A percentile compares a stretch with the other conserved stretches of the same genome.
These are phyloP conservation scores for Allium sativum DNA, from an alignment of 106 monocot genomes.

Conservation along the genomic window DNA sequence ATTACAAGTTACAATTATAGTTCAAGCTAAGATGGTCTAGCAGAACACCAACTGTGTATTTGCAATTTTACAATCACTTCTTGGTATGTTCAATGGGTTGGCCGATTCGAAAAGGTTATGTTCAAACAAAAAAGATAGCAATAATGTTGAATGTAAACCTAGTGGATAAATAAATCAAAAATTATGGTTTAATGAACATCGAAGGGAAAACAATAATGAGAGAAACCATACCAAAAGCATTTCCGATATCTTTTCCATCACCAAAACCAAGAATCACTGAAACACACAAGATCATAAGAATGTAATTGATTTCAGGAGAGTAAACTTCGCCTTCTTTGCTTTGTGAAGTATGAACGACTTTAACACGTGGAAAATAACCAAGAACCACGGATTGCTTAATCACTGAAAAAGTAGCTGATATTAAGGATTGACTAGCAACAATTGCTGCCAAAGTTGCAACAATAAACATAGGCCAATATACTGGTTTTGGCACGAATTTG, in stretches of 20 bases:
- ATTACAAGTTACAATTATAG: no score
- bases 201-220: no score
- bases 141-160: no score
- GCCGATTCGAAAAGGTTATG: no score
- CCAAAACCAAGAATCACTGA: conserved; percentile 50
- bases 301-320: conserved; percentile 70
- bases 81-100: no score
- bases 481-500: conserved; percentile 43
- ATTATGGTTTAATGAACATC: no score
- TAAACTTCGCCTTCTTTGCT: conserved; percentile 74
- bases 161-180: no score
- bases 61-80: no score
- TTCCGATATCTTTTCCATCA: conserved; percentile 65
- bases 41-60: no score
- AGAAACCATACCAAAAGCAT: conserved; percentile 58
- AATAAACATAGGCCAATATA: conserved; percentile 80
- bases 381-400: conserved; percentile 63
- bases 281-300: conserved; percentile 71
- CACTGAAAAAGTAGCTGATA: conserved; percentile 81
- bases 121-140: no score
- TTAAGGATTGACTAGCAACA: conserved; percentile 82
- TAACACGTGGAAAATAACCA: conserved; percentile 76
- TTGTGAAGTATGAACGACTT: conserved; percentile 61
- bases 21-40: no score
- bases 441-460: conserved; percentile 66